Evolutionary conservation across 371 early-diverging fungal genomes (phyloP).

Genomic region (Mucor piriformis): DNA sequence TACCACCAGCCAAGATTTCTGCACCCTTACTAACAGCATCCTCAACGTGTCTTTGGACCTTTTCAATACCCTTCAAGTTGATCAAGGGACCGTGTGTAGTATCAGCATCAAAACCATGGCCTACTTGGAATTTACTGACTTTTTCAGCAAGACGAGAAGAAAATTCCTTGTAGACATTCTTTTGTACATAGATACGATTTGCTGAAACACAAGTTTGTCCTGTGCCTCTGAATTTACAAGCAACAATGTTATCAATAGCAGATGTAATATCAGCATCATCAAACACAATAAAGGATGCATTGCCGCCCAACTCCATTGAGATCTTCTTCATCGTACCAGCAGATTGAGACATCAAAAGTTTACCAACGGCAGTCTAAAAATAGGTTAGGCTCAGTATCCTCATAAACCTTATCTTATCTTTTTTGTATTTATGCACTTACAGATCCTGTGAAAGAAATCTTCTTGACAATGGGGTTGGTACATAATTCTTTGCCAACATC

Average conservation of each 20-base stretch:
- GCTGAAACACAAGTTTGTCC: slow-evolving; percentile 90
- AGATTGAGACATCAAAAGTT: slow-evolving; percentile 72
- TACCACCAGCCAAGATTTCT: slow-evolving; percentile 62
- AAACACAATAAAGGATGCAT: slow-evolving; percentile 92
- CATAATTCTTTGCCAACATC: slow-evolving; percentile 74
- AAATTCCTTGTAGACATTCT: slow-evolving; percentile 73
- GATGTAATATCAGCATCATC: slow-evolving; percentile 74
- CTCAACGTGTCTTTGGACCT: slow-evolving; percentile 70
- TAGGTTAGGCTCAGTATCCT: not conserved
- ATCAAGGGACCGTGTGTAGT: slow-evolving; percentile 85
- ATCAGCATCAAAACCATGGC: slow-evolving; percentile 70
- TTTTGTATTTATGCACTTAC: slow-evolving; percentile 34
- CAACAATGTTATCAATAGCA: slow-evolving; percentile 64
- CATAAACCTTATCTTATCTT: not conserved
- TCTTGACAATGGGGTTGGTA: slow-evolving; percentile 65
- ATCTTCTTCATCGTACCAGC: slow-evolving; percentile 77
- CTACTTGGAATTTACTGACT: slow-evolving; percentile 69
- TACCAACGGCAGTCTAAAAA: slow-evolving; percentile 69
- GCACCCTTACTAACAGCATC: slow-evolving; percentile 77
- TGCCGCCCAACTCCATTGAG: slow-evolving; percentile 84
- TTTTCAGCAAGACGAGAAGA: slow-evolving; percentile 52
- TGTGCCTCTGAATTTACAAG: slow-evolving; percentile 83
- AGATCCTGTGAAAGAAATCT: slow-evolving; percentile 86
- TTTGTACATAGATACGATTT: slow-evolving; percentile 88
- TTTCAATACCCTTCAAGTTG: slow-evolving; percentile 65